Evolutionary conservation across 1,284 basidiomycete species (phyloP).

Genomic region (Kwoniella shivajii): DNA sequence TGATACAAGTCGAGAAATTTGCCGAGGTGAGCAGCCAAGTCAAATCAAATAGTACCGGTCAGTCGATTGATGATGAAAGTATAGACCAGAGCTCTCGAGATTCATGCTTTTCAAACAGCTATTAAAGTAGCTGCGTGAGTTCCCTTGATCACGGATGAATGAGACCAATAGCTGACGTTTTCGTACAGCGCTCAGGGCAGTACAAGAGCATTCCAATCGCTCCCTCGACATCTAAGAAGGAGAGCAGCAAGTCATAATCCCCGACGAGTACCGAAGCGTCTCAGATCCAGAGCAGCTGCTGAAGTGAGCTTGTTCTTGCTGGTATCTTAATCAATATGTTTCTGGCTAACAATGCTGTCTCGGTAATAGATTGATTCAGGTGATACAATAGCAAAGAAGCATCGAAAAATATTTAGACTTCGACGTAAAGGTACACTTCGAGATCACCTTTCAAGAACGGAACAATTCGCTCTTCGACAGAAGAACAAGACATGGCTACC

Average conservation of each 20-base stretch:
- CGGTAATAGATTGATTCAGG: slow-evolving; percentile 71
- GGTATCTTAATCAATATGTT: neutral
- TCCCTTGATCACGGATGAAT: neutral
- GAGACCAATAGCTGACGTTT: slow-evolving; percentile 4
- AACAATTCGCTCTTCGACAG: slow-evolving; percentile 40
- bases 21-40: slow-evolving; percentile 63
- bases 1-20: slow-evolving; percentile 83
- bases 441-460: slow-evolving; percentile 35
- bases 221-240: slow-evolving; percentile 83
- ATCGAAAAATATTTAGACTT: slow-evolving; percentile 55
- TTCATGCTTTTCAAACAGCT: slow-evolving; percentile 79
- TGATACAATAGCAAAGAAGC: slow-evolving; percentile 61
- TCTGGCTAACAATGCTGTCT: neutral
- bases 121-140: slow-evolving; percentile 75
- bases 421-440: slow-evolving; percentile 37
- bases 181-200: slow-evolving; percentile 60
- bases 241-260: slow-evolving; percentile 91
- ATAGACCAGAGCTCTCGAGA: slow-evolving; percentile 82
- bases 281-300: slow-evolving; percentile 73
- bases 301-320: slow-evolving; percentile 66
- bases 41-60: neutral
- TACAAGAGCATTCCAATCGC: slow-evolving; percentile 82
- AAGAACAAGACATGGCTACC: slow-evolving; percentile 82
- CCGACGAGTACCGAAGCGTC: slow-evolving; percentile 76
- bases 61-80: neutral